Evolutionary conservation across 257 asterid species (phyloP), one percentile per base, ranked within the genome.

Genomic region (Mentha longifolia): DNA sequence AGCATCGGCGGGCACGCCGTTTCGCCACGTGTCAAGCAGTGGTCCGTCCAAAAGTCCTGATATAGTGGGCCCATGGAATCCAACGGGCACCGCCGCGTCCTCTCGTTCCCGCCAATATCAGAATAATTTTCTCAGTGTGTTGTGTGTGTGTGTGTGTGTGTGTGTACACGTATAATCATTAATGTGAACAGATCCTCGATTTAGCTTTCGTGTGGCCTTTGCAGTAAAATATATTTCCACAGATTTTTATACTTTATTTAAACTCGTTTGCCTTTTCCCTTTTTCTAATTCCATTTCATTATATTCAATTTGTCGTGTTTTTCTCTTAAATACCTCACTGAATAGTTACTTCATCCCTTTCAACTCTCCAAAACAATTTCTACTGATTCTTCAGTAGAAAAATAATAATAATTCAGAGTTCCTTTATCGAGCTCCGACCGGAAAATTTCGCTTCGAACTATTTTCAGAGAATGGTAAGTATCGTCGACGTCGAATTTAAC

Each of bases 21-120:
- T 9, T 22, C 4, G 50, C 71, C 82, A 66, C 80, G 50, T 70
- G 73, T 47, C 74, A n/a, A 3, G 61, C 71, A 50, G 19, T 45
- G 79, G 8, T 8, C 12, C 43, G 2, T 22, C 20, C 9, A 63
- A 59, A 62, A 19, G 15, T 52, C 61, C 49, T 9, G 63, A 54
- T 63, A 22, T 25, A 0, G 0, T 67, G 79, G 86, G 79, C 12
- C 86, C 25, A 45, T 0, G 7, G 9, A 28, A 79, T 75, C 80
- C 45, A 17, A 76, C 74, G n/a, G 81, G 86, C 28, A 2, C 42
- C 66, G 15, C 37, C 42, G 45, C 54, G 25, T 30, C 64, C 55
- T 71, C 72, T 51, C 33, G 33, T 79, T 68, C 78, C 79, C 76
- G 68, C 82, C 77, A 73, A 66, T 70, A 31, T 67, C 45, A 39